Conservation (phyloP, 768 basidiomycete genomes). For the Mycena chlorophos region DNA sequence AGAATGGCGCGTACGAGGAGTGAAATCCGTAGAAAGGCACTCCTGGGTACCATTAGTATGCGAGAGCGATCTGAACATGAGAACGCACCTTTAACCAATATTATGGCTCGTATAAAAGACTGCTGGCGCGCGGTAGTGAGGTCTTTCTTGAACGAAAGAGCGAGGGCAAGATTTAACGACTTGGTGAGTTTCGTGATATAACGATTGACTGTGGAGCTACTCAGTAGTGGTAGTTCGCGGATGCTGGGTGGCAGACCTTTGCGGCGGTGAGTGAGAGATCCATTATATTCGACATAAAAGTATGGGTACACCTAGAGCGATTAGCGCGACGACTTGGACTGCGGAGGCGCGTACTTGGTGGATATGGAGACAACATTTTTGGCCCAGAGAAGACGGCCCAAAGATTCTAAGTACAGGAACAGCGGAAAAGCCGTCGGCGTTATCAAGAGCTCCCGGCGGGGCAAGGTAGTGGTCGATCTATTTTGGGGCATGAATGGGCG, state of each 20-base stretch:
- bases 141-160: constrained; percentile 74
- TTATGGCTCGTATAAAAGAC: constrained; percentile 69
- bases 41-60: constrained; percentile 3
- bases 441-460: constrained; percentile 64
- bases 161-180: constrained; percentile 85
- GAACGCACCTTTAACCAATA: constrained; percentile 78
- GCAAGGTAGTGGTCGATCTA: constrained; percentile 63
- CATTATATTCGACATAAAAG: constrained; percentile 82
- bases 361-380: constrained; percentile 83
- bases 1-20: constrained; percentile 77
- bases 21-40: constrained; percentile 95
- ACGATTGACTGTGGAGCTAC: constrained; percentile 55
- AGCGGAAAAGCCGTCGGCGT: constrained; percentile 49
- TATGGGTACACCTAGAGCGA: constrained; percentile 78
- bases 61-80: neutral
- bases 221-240: neutral
- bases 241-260: constrained; percentile 46
- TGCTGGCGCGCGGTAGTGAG: constrained; percentile 52
- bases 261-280: constrained; percentile 56
- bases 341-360: constrained; percentile 56
- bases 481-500: neutral
- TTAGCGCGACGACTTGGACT: neutral
- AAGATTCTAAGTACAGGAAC: constrained; percentile 87
- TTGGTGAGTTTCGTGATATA: constrained; percentile 69
- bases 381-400: constrained; percentile 75